These are phyloP conservation scores for Luzula sylvatica DNA, from an alignment of 176 grass and related monocot genomes.

Conservation along the genomic window DNA sequence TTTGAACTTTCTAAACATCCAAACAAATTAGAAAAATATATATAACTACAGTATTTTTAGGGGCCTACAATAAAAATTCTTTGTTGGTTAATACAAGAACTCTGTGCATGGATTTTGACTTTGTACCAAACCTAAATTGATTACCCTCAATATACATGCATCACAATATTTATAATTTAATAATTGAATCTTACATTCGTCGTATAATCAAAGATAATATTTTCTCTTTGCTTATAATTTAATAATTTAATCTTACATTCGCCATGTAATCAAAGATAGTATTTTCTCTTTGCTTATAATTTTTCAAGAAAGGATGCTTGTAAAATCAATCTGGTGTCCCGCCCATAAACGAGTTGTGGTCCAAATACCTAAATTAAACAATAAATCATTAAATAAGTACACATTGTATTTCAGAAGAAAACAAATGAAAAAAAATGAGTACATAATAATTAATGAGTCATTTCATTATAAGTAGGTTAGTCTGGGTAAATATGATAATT, in stretches of 20 bases:
- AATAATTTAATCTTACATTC: background rate
- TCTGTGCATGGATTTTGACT: slow-evolving; percentile 74
- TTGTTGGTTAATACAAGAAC: slow-evolving; percentile 67
- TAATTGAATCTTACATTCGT: too few relatives aligned
- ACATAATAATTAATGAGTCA: too few relatives aligned
- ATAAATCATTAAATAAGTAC: background rate
- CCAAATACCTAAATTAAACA: slow-evolving; percentile 49
- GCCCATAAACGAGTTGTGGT: slow-evolving; percentile 84
- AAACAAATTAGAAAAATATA: background rate
- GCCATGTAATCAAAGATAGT: background rate
- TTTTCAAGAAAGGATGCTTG: slow-evolving; percentile 82
- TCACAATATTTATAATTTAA: slow-evolving; percentile 9
- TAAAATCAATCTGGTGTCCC: slow-evolving; percentile 87
- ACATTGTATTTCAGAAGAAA: background rate
- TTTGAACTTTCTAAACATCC: too few relatives aligned
- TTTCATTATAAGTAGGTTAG: slow-evolving; percentile 76
- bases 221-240: slow-evolving; percentile 36
- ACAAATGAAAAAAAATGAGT: background rate
- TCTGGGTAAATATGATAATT: slow-evolving; percentile 66
- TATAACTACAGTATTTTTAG: slow-evolving; percentile 12
- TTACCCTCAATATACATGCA: slow-evolving; percentile 81
- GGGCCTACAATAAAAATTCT: slow-evolving; percentile 49
- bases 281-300: slow-evolving; percentile 41
- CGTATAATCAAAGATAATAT: background rate
- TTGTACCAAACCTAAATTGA: slow-evolving; percentile 70